These are phyloP conservation scores for Moricandia moricandioides DNA, from an alignment of 345 rosid species.

Conservation along the genomic window DNA sequence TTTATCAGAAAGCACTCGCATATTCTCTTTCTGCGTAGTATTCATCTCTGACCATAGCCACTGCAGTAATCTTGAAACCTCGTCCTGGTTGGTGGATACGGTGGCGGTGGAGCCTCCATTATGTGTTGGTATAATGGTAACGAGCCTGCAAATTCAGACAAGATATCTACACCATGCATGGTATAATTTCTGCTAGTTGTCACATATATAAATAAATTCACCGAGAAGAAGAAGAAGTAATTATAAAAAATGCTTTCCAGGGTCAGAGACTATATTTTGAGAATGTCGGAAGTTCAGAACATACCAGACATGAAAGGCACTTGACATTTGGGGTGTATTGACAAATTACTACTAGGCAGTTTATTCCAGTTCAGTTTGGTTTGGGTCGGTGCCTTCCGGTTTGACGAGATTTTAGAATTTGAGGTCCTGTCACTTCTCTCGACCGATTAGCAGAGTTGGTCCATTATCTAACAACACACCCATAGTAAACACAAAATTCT, in stretches of 20 bases:
- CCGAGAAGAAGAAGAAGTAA: not conserved
- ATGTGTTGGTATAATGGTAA: constrained; percentile 14
- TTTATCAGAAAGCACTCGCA: too few species aligned
- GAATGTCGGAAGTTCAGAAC: constrained; percentile 1
- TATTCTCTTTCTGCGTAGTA: constrained; percentile 30
- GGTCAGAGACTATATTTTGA: too few species aligned
- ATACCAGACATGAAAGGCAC: constrained; percentile 1
- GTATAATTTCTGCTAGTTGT: not conserved
- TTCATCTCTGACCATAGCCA: constrained; percentile 30
- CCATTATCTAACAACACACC: too few species aligned
- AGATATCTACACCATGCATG: not conserved
- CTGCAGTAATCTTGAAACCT: constrained; percentile 23
- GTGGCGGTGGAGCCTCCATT: constrained; percentile 37
- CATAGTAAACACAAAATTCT: too few species aligned
- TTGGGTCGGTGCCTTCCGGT: constrained; percentile 26
- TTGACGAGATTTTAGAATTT: not conserved
- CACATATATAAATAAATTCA: not conserved
- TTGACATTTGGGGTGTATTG: constrained; percentile 12
- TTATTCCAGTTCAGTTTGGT: not conserved
- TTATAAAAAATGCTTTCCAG: too few species aligned
- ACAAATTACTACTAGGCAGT: constrained; percentile 18
- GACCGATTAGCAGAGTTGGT: not conserved
- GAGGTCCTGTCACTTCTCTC: not conserved
- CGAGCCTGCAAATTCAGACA: constrained; percentile 11
- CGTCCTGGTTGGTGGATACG: constrained; percentile 22